These are phyloP conservation scores for Phytophthora aleatoria DNA, from an alignment of 352 stramenopile genomes.

Conservation along the genomic window DNA sequence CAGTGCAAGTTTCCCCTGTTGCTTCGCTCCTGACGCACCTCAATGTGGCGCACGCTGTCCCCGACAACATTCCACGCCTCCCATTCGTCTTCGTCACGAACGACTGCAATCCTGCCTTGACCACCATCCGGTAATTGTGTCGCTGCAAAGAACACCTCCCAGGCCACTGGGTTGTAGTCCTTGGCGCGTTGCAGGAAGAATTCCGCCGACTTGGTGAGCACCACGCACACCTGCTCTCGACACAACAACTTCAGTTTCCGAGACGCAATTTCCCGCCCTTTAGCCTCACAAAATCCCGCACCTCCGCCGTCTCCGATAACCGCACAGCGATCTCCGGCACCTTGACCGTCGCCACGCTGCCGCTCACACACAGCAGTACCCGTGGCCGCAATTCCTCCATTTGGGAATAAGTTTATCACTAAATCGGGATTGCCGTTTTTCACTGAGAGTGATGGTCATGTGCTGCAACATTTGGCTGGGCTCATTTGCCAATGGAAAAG, in stretches of 20 bases:
- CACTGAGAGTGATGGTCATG: conserved; percentile 17
- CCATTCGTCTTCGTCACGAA: conserved; percentile 88
- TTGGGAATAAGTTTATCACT: conserved; percentile 6
- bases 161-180: conserved; percentile 66
- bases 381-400: conserved; percentile 36
- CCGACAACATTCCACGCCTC: conserved; percentile 74
- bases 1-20: neutral
- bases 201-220: conserved; percentile 80
- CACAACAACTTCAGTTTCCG: neutral
- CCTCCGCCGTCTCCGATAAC: conserved; percentile 63
- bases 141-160: conserved; percentile 48
- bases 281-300: conserved; percentile 14
- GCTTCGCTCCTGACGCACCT: conserved; percentile 44
- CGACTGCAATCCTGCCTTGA: conserved; percentile 39
- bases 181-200: conserved; percentile 85
- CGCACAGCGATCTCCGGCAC: conserved; percentile 79
- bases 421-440: conserved; percentile 7
- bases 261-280: neutral
- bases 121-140: conserved; percentile 8
- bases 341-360: conserved; percentile 90
- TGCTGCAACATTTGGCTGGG: neutral
- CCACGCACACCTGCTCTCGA: conserved; percentile 63
- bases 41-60: conserved; percentile 88
- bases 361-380: conserved; percentile 79
- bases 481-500: conserved; percentile 47